Evolutionary conservation across 768 basidiomycete species (phyloP).

Genomic region (Tubosaeta brunneosetosa): DNA sequence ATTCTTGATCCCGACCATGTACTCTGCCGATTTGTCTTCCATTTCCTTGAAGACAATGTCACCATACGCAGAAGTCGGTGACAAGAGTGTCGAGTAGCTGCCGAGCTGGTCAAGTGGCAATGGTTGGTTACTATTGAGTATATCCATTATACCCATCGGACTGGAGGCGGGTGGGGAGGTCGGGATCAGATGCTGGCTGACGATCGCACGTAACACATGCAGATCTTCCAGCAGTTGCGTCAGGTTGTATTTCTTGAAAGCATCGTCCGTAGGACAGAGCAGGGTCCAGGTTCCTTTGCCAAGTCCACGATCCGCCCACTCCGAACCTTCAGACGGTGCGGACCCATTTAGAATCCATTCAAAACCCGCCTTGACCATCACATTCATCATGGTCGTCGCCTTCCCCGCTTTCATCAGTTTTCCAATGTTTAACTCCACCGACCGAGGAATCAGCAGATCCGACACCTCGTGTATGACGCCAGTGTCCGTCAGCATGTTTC

Average conservation of each 20-base stretch:
- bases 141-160: conserved; percentile 26
- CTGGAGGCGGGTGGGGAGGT: conserved; percentile 27
- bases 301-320: conserved; percentile 53
- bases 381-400: conserved; percentile 80
- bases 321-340: conserved; percentile 64
- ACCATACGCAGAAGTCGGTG: conserved; percentile 62
- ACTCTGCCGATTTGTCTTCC: conserved; percentile 38
- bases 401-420: conserved; percentile 89
- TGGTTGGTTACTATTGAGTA: conserved; percentile 66
- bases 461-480: conserved; percentile 90
- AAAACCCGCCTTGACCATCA: conserved; percentile 80
- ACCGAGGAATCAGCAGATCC: conserved; percentile 80
- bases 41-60: conserved; percentile 72
- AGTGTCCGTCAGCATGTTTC: conserved; percentile 75
- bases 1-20: conserved; percentile 70
- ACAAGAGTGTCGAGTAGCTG: conserved; percentile 76
- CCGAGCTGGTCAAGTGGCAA: conserved; percentile 65
- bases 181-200: conserved; percentile 74
- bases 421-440: conserved; percentile 80
- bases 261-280: conserved; percentile 87
- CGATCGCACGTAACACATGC: conserved; percentile 51
- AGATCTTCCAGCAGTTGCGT: conserved; percentile 61
- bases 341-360: conserved; percentile 91
- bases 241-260: conserved; percentile 84
- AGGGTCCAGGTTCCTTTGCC: conserved; percentile 72